Percentiles rank a stretch among this genome's conserved stretches.
phyloP scores from a whole-genome alignment of 169 alveolate species.

The Amoebophrya sp. region DNA sequence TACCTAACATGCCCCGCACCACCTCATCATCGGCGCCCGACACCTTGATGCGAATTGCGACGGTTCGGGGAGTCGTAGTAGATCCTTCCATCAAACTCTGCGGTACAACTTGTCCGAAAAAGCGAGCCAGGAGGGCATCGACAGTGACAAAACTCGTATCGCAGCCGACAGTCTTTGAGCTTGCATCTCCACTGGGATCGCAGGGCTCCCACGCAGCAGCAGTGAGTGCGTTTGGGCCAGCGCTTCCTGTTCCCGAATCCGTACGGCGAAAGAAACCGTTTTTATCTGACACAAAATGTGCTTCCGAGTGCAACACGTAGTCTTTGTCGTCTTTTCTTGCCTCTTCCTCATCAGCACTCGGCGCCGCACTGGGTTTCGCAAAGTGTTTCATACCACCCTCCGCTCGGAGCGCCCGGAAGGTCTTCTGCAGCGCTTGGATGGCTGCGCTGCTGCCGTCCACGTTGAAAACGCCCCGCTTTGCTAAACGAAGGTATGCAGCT shows the following conservation, averaged over 20 bases:
- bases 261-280: background rate
- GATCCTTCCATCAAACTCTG: background rate
- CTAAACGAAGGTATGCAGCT: background rate
- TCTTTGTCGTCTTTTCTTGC: no score
- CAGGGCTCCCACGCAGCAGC: background rate
- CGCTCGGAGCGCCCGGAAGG: background rate
- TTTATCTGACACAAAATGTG: background rate
- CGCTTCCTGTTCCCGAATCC: background rate
- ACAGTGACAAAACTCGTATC: background rate
- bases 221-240: background rate
- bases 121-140: background rate
- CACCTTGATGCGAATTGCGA: background rate
- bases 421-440: background rate
- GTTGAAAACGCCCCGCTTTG: background rate
- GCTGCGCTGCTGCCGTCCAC: background rate
- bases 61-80: background rate
- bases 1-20: background rate
- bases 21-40: background rate
- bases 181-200: background rate
- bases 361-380: no score
- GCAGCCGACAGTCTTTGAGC: no score
- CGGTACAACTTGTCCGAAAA: background rate
- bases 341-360: no score
- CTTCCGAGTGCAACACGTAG: background rate
- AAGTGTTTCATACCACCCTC: background rate